phyloP scores from a whole-genome alignment of 805 yeast species.

The Maudiozyma serrabonitensis region DNA sequence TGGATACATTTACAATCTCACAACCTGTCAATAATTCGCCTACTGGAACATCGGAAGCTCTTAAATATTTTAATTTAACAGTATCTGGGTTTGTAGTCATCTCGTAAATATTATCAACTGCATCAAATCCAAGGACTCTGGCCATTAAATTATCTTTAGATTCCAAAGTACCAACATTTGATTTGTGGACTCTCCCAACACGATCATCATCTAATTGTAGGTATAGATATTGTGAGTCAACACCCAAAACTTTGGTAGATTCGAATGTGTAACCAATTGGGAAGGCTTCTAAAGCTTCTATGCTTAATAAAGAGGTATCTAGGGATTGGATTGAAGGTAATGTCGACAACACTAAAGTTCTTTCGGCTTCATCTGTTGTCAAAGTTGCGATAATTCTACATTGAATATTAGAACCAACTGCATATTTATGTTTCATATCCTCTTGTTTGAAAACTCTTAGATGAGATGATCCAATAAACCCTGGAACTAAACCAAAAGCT shows the following conservation, averaged over 20 bases:
- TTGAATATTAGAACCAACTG: conserved; percentile 56
- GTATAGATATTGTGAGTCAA: conserved; percentile 47
- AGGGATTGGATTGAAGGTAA: conserved; percentile 42
- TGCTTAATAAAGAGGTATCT: conserved; percentile 5
- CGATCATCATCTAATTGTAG: conserved; percentile 46
- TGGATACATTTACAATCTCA: conserved; percentile 43
- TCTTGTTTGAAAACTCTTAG: conserved; percentile 37
- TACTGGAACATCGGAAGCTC: conserved; percentile 60
- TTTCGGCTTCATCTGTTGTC: conserved; percentile 43
- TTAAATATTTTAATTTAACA: conserved; percentile 55
- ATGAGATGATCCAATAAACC: conserved; percentile 61
- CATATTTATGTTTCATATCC: conserved; percentile 48
- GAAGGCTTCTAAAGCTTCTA: conserved; percentile 49
- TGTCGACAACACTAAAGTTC: conserved; percentile 49
- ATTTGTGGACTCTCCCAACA: conserved; percentile 69
- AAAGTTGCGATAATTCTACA: conserved; percentile 64
- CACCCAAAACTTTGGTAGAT: conserved; percentile 47
- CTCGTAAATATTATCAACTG: conserved; percentile 54
- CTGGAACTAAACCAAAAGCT: conserved; percentile 66
- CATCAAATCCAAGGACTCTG: conserved; percentile 63
- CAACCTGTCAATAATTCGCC: conserved; percentile 60
- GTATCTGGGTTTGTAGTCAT: conserved; percentile 61
- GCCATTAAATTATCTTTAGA: conserved; percentile 65
- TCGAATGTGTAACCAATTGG: conserved; percentile 64
- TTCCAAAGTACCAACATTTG: conserved; percentile 47